These are phyloP conservation scores for Dalbergia cochinchinensis DNA, from an alignment of 306 rosid species.

Conservation along the genomic window DNA sequence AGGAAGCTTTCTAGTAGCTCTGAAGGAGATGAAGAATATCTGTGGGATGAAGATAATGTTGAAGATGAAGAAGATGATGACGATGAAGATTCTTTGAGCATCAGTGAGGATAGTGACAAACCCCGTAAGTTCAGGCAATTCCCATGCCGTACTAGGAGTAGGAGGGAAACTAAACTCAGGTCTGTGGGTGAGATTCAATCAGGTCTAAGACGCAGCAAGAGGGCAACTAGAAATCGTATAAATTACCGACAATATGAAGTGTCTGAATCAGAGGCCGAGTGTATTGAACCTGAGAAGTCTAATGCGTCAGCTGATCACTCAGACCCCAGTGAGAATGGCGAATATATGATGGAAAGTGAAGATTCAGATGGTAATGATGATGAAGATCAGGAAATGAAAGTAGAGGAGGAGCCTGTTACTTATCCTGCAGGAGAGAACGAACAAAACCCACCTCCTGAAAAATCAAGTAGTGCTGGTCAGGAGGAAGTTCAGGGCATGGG, in stretches of 20 bases:
- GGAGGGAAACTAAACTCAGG: constrained; percentile 88
- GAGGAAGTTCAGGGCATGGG: constrained; percentile 75
- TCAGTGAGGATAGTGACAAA: constrained; percentile 89
- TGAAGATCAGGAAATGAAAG: constrained; percentile 70
- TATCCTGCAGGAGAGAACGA: constrained; percentile 58
- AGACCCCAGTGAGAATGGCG: constrained; percentile 81
- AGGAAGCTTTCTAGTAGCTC: constrained; percentile 89
- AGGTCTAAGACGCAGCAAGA: constrained; percentile 96
- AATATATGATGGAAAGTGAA: constrained; percentile 76
- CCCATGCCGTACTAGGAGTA: constrained; percentile 83
- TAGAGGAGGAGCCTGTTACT: constrained; percentile 60
- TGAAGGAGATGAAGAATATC: constrained; percentile 97
- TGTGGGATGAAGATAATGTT: constrained; percentile 86
- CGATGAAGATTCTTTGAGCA: constrained; percentile 66
- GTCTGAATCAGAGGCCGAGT: constrained; percentile 93
- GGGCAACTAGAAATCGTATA: constrained; percentile 84
- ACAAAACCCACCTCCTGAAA: constrained; percentile 73
- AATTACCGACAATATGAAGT: constrained; percentile 80
- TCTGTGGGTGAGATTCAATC: constrained; percentile 84
- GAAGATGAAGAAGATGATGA: constrained; percentile 91
- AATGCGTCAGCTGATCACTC: constrained; percentile 64
- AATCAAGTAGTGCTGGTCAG: constrained; percentile 69
- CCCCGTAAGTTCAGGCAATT: constrained; percentile 71
- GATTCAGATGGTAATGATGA: constrained; percentile 71
- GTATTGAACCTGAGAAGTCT: constrained; percentile 67